phyloP scores from a whole-genome alignment of 139 green algal genomes.

The Marvania coccoides region DNA sequence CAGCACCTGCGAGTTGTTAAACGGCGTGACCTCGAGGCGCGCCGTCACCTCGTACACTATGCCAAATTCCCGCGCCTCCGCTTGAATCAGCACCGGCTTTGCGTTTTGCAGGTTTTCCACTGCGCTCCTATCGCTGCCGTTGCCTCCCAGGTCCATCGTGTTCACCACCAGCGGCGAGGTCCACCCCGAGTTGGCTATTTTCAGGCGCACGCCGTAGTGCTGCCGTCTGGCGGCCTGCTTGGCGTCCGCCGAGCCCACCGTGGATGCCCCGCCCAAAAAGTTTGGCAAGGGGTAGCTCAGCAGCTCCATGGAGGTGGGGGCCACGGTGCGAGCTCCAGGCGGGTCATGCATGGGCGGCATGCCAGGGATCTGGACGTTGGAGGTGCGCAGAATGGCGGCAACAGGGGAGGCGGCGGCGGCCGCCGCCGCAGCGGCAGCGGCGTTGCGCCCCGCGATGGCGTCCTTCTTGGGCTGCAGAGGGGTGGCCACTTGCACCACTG shows the following conservation, averaged over 20 bases:
- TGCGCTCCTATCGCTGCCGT: constrained; percentile 1
- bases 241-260: neutral
- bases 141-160: neutral
- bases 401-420: neutral
- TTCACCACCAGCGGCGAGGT: constrained; percentile 37
- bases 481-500: constrained; percentile 27
- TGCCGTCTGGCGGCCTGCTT: constrained; percentile 7
- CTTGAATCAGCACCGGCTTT: constrained; percentile 34
- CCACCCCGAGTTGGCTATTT: constrained; percentile 38
- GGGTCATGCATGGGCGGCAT: neutral
- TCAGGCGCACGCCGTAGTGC: constrained; percentile 31
- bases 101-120: constrained; percentile 8
- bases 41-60: constrained; percentile 48
- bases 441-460: neutral
- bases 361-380: neutral
- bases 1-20: constrained; percentile 25
- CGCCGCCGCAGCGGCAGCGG: neutral
- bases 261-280: neutral
- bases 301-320: constrained; percentile 45
- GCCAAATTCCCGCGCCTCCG: constrained; percentile 21
- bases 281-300: constrained; percentile 43
- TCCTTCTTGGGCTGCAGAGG: neutral
- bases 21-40: constrained; percentile 30
- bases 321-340: constrained; percentile 7
- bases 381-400: neutral